Evolutionary conservation across 2,329 filamentous ascomycete species (phyloP), one percentile per base, ranked within the genome.

Genomic region (Cercospora berteroae): DNA sequence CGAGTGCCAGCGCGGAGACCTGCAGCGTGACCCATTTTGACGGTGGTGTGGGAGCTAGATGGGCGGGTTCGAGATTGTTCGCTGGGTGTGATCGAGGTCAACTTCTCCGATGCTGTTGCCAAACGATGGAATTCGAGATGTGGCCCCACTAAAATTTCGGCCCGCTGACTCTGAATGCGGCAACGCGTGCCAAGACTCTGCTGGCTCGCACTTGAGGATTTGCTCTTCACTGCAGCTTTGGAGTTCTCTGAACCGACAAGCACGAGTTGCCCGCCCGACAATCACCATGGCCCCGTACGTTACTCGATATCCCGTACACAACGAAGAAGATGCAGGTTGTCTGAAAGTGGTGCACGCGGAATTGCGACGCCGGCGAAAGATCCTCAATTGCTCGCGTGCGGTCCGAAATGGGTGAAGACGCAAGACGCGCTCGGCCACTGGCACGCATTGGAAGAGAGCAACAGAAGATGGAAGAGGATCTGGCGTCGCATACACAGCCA

Each of bases 21-120:
- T 74, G 81, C 82, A 74, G 82, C 77, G 81, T 85, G 83, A 84
- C 82, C 84, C 84, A 85, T 85, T 79, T 79, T 80, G 80, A 78
- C 65, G 69, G 70, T 73, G 63, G 72, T 73, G 64, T 66, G 64
- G 67, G 72, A 64, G 50, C 36, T 27, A 31, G 36, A 20, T n/a
- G 50, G 50, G 20, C n/a, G 61, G 33, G 50, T 55, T 64, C 42
- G 50, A 58, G 61, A 29, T 42, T 52, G 52, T 64, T 64, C 61
- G 61, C 50, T 64, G 61, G 61, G 61, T 57, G 61, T 52, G 44
- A 52, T 27, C 55, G 55, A 58, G 18, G 31, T 18, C 27, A 58
- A 58, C 27, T 58, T 23, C 27, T 33, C 36, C 59, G 23, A 44
- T 27, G 59, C n/a, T 18, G 8, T 9, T 31, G 59, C 36, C 23